phyloP scores from a whole-genome alignment of 192 early-diverging fungal genomes.

The Allomyces arbusculus region DNA sequence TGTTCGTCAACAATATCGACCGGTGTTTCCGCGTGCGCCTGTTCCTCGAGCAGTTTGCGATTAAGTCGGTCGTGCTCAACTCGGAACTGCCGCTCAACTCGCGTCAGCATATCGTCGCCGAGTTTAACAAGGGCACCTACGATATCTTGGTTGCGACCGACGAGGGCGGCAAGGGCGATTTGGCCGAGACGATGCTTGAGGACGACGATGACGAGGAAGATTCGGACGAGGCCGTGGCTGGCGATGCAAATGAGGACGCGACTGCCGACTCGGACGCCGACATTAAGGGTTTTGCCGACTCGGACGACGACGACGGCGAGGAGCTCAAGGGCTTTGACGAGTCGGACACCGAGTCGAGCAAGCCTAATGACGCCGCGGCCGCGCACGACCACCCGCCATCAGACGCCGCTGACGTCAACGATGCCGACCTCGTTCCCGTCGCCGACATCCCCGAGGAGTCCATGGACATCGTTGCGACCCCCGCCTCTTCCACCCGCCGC shows the following conservation, averaged over 20 bases:
- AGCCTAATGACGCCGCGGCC: slow-evolving; percentile 12
- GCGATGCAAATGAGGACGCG: slow-evolving; percentile 11
- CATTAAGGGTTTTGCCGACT: not conserved
- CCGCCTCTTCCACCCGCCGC: not conserved
- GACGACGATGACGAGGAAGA: slow-evolving; percentile 33
- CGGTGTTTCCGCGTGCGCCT: slow-evolving; percentile 75
- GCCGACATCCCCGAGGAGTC: too few relatives aligned
- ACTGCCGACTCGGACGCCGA: not conserved
- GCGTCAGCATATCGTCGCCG: slow-evolving; percentile 83
- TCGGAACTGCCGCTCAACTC: slow-evolving; percentile 85
- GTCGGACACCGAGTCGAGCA: not conserved
- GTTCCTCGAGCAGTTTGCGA: slow-evolving; percentile 92
- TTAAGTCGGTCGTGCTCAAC: slow-evolving; percentile 78
- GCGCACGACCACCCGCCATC: not conserved
- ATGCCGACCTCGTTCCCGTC: too few relatives aligned
- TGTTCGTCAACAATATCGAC: slow-evolving; percentile 95
- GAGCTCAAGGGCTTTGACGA: not conserved
- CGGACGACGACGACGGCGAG: not conserved
- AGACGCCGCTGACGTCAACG: too few relatives aligned
- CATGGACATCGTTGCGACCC: too few relatives aligned
- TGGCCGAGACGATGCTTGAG: slow-evolving; percentile 33
- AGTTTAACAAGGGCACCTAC: slow-evolving; percentile 91
- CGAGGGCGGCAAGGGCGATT: slow-evolving; percentile 23
- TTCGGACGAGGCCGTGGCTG: slow-evolving; percentile 14
- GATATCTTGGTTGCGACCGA: slow-evolving; percentile 93